Percentiles rank a stretch among this genome's conserved stretches.
Conservation (phyloP, 768 basidiomycete genomes). For the Trametes cingulata region DNA sequence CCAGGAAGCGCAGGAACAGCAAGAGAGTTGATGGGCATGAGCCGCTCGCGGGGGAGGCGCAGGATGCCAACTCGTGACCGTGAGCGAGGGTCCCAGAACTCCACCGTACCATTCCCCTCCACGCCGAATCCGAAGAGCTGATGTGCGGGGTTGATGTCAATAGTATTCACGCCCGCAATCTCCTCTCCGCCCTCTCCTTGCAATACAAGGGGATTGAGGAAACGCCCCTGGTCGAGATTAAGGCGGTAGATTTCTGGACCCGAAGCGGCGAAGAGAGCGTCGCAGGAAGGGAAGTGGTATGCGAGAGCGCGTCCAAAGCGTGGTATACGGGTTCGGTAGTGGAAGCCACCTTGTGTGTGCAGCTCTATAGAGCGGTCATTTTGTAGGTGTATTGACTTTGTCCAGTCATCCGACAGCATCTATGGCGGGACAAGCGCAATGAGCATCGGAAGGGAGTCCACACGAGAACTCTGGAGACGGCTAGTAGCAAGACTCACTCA, state of each 20-base stretch:
- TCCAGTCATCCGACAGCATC: constrained; percentile 98
- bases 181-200: constrained; percentile 50
- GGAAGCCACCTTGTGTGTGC: constrained; percentile 91
- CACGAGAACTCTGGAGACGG: neutral
- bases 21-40: constrained; percentile 43
- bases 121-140: constrained; percentile 87
- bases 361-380: constrained; percentile 92
- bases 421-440: constrained; percentile 34
- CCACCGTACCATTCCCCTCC: constrained; percentile 83
- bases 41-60: constrained; percentile 53
- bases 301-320: constrained; percentile 89
- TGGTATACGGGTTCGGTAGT: constrained; percentile 93
- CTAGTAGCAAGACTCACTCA: constrained; percentile 56
- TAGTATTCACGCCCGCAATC: constrained; percentile 82
- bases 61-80: constrained; percentile 72
- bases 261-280: constrained; percentile 81
- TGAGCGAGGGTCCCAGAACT: constrained; percentile 96
- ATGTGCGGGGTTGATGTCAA: constrained; percentile 93
- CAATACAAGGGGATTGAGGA: constrained; percentile 77
- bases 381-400: constrained; percentile 96
- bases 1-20: constrained; percentile 37
- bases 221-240: constrained; percentile 94
- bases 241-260: constrained; percentile 90
- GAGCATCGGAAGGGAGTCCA: neutral
- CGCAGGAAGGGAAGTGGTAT: constrained; percentile 94